phyloP scores from a whole-genome alignment of 139 green algal genomes.

The Micromonas commoda region DNA sequence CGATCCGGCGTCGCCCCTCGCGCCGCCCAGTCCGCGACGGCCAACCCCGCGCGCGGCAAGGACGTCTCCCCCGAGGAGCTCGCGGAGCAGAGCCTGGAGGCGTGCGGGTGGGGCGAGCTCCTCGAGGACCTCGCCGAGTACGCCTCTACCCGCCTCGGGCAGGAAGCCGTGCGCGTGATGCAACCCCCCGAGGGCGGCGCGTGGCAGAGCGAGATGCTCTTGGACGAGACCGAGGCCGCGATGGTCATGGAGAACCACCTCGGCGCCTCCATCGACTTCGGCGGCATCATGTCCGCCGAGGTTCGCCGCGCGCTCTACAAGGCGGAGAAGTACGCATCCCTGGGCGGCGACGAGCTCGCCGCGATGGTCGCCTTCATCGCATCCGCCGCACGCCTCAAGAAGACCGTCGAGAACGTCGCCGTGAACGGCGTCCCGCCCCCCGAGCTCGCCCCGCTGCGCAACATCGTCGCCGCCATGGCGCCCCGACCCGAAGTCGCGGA shows the following conservation, averaged over 20 bases:
- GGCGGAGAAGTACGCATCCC: not conserved
- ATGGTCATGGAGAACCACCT: slow-evolving; percentile 4
- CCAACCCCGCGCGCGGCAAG: not conserved
- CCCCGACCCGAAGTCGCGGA: not conserved
- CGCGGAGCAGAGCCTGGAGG: not conserved
- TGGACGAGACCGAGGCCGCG: slow-evolving; percentile 17
- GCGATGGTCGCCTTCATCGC: slow-evolving; percentile 14
- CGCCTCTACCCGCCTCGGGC: not conserved
- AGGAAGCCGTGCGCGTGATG: not conserved
- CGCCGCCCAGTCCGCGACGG: not conserved
- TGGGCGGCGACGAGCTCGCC: slow-evolving; percentile 22
- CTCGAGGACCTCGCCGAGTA: not conserved
- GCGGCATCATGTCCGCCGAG: slow-evolving; percentile 14
- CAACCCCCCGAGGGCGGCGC: too few species aligned
- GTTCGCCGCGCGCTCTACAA: not conserved
- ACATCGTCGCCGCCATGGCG: not conserved
- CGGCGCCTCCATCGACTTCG: slow-evolving; percentile 24
- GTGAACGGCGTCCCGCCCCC: not conserved
- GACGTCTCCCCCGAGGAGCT: not conserved
- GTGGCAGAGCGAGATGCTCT: not conserved
- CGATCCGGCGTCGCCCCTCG: too few species aligned
- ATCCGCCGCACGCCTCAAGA: slow-evolving; percentile 2
- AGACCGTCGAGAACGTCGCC: not conserved
- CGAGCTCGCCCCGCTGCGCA: slow-evolving; percentile 4
- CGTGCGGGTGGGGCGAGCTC: not conserved